Base-by-base conservation (phyloP, 1,284 basidiomycete genomes). In the Gomphus sp. region DNA sequence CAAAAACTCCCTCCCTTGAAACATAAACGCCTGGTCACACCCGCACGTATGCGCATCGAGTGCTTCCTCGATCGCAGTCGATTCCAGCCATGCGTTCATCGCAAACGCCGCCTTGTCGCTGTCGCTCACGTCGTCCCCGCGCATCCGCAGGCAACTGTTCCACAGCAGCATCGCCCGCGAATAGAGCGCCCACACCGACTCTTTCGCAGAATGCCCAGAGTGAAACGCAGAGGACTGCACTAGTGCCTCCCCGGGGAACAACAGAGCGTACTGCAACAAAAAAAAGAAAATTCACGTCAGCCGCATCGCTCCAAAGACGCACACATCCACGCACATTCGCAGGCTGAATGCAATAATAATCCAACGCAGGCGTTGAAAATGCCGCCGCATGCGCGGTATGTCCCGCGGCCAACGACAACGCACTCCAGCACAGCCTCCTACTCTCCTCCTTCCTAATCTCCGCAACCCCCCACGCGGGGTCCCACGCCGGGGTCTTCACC, bases 171-270 rank as follows among this genome's bases (percentile, higher is more conserved):
- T 82, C 4, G 78, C 75, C 49, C 86, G 80, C 64, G 84, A 80
- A 66, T 85, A 81, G 52, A 89, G 70, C 16, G 84, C 85, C 86
- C 85, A 89, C 16, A 88, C 74, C 3, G 82, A 84, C 56, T 87
- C 80, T 65, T 85, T 85, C 6, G 76, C 73, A 2, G 77, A 73
- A 53, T 74, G 63, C 18, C 59, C 37, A 62, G 62, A 18, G 67
- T 61, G 33, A 71, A 62, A 39, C 65, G 62, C 12, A 71, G 71
- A 5, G 68, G 76, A 52, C 65, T 70, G n/a, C 54, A 70, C 68
- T 28, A 82, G 68, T 14, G 78, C 75, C 69, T 89, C 86, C 11
- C 84, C 87, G 0, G 85, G 84, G 67, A 89, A 89, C 25, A 89
- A 70, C 22, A 89, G 68, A 0, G 80, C 78, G 66, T 81, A 85